phyloP scores from a whole-genome alignment of 257 asterid species.

The Solanum chaucha region DNA sequence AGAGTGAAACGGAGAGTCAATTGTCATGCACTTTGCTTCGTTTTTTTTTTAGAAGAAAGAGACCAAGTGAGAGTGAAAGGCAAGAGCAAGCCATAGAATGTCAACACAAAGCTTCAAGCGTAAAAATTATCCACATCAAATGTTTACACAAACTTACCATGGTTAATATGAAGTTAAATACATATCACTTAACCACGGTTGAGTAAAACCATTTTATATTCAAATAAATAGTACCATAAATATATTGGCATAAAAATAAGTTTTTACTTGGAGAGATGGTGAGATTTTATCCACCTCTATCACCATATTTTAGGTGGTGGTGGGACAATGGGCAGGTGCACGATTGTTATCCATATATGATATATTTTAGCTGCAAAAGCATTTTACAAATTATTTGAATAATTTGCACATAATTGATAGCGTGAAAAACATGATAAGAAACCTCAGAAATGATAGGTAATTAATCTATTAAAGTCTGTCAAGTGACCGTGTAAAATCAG shows the following conservation, averaged over 20 bases:
- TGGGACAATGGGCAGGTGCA: neutral
- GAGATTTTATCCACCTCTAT: neutral
- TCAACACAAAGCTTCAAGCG: neutral
- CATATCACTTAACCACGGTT: neutral
- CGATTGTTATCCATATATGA: neutral
- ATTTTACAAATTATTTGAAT: neutral
- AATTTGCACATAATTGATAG: neutral
- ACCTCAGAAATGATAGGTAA: neutral
- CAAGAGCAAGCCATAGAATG: too few relatives aligned
- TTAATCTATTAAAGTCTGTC: neutral
- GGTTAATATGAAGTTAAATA: neutral
- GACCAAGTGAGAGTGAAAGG: neutral
- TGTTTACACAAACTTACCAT: neutral
- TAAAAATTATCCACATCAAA: neutral
- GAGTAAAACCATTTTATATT: neutral
- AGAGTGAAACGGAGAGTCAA: neutral
- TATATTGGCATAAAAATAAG: neutral
- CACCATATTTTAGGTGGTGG: neutral
- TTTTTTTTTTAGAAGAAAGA: neutral
- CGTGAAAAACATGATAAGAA: neutral
- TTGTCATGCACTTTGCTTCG: neutral
- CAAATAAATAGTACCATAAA: neutral
- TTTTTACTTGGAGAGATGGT: neutral
- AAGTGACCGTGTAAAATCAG: neutral
- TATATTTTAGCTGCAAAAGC: neutral